Evolutionary conservation across 2,329 filamentous ascomycete species (phyloP).

Genomic region (Emergomyces pasteurianus): DNA sequence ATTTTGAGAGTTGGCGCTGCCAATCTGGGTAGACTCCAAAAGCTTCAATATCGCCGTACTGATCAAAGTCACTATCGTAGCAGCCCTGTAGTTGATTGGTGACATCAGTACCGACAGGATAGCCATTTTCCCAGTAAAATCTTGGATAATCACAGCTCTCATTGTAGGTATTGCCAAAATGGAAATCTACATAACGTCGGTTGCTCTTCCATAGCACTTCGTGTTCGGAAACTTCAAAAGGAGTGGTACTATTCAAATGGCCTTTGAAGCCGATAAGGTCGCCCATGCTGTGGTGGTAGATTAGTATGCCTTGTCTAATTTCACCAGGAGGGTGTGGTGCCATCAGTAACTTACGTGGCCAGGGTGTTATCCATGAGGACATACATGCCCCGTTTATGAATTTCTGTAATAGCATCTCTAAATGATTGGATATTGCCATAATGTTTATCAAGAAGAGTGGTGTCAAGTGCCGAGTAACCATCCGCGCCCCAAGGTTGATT

Average conservation of each 20-base stretch:
- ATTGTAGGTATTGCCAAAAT: constrained; percentile 42
- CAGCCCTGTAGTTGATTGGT: constrained; percentile 41
- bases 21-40: constrained; percentile 53
- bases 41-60: constrained; percentile 52
- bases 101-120: constrained; percentile 37
- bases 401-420: constrained; percentile 46
- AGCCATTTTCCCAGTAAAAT: constrained; percentile 50
- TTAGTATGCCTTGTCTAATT: not conserved
- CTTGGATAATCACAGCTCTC: constrained; percentile 46
- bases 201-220: constrained; percentile 45
- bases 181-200: constrained; percentile 48
- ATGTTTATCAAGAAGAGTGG: constrained; percentile 52
- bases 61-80: constrained; percentile 53
- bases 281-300: constrained; percentile 35
- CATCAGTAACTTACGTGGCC: constrained; percentile 38
- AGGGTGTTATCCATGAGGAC: constrained; percentile 56
- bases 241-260: constrained; percentile 46
- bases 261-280: constrained; percentile 53
- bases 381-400: constrained; percentile 53
- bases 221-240: constrained; percentile 45
- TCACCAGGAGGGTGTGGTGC: not conserved
- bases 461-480: constrained; percentile 48
- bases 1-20: constrained; percentile 53
- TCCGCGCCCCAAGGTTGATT: constrained; percentile 54
- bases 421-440: constrained; percentile 48